Conservation (phyloP, 2,329 filamentous ascomycete genomes). For the Claviceps arundinis region DNA sequence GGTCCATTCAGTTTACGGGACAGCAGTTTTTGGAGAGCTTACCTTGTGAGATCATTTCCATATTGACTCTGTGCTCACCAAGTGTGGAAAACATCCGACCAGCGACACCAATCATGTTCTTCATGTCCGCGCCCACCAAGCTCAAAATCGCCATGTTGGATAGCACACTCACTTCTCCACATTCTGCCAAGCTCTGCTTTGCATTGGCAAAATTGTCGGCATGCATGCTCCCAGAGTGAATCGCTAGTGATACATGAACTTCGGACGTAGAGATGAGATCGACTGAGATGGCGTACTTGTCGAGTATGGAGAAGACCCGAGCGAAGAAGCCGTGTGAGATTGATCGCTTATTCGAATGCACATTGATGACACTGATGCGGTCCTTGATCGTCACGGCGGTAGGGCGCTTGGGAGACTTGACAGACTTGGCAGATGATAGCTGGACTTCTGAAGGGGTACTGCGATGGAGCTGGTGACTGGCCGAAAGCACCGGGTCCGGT, state of each 20-base stretch:
- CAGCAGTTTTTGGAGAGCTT: slow-evolving; percentile 14
- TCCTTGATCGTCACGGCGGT: slow-evolving; percentile 96
- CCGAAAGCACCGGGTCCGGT: slow-evolving; percentile 50
- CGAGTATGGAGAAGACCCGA: slow-evolving; percentile 81
- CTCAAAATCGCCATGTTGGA: slow-evolving; percentile 91
- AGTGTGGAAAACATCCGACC: slow-evolving; percentile 91
- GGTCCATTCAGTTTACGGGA: not conserved
- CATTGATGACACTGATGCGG: slow-evolving; percentile 91
- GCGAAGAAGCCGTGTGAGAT: slow-evolving; percentile 95
- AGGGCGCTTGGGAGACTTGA: slow-evolving; percentile 55
- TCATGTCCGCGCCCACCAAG: slow-evolving; percentile 88
- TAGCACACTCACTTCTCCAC: slow-evolving; percentile 82
- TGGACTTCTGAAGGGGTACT: slow-evolving; percentile 29
- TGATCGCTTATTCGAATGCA: slow-evolving; percentile 93
- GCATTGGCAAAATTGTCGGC: slow-evolving; percentile 52
- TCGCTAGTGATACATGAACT: slow-evolving; percentile 93
- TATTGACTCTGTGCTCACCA: slow-evolving; percentile 86
- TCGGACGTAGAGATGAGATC: slow-evolving; percentile 94
- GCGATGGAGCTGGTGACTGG: slow-evolving; percentile 44
- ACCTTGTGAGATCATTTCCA: slow-evolving; percentile 99
- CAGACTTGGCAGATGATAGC: slow-evolving; percentile 2
- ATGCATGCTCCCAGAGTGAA: slow-evolving; percentile 63
- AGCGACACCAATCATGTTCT: slow-evolving; percentile 90
- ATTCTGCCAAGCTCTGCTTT: slow-evolving; percentile 60
- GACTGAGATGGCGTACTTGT: slow-evolving; percentile 76